Evolutionary conservation across 495 filamentous ascomycete genomes (phyloP).

Genomic region (Aspergillus coremiiformis): DNA sequence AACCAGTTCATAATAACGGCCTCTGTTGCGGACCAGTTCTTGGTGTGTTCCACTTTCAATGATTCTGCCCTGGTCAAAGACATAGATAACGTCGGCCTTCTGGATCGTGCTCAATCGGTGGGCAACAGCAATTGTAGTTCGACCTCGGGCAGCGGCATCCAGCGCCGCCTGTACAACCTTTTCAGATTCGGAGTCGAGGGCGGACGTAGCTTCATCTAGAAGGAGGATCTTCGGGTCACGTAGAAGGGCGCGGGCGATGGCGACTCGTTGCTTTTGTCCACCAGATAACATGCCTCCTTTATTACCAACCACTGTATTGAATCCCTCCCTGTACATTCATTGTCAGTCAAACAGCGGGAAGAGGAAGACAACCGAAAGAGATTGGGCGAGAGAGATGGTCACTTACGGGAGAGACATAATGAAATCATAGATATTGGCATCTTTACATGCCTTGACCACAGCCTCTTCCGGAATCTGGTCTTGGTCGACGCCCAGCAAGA

Average conservation of each 20-base stretch:
- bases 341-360: constrained; percentile 11
- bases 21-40: constrained; percentile 57
- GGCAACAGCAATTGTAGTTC: constrained; percentile 74
- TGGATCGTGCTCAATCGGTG: constrained; percentile 74
- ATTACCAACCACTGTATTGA: constrained; percentile 66
- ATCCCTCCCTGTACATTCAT: constrained; percentile 52
- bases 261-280: constrained; percentile 79
- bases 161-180: constrained; percentile 77
- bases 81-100: constrained; percentile 77
- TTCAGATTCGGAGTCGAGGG: constrained; percentile 74
- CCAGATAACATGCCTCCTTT: constrained; percentile 75
- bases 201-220: constrained; percentile 77
- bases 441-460: constrained; percentile 68
- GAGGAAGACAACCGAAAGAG: neutral
- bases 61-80: constrained; percentile 68
- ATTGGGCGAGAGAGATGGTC: neutral
- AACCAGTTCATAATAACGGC: constrained; percentile 70
- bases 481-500: constrained; percentile 59
- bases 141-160: constrained; percentile 62
- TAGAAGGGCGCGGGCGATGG: constrained; percentile 66
- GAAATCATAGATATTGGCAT: constrained; percentile 91
- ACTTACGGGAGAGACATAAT: constrained; percentile 61
- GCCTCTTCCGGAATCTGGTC: constrained; percentile 60
- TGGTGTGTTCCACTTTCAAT: constrained; percentile 67
- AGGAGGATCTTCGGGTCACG: constrained; percentile 64